Percentiles rank a stretch among this genome's conserved stretches.
phyloP scores from a whole-genome alignment of 306 rosid genomes.

The Sphenostylis stenocarpa region DNA sequence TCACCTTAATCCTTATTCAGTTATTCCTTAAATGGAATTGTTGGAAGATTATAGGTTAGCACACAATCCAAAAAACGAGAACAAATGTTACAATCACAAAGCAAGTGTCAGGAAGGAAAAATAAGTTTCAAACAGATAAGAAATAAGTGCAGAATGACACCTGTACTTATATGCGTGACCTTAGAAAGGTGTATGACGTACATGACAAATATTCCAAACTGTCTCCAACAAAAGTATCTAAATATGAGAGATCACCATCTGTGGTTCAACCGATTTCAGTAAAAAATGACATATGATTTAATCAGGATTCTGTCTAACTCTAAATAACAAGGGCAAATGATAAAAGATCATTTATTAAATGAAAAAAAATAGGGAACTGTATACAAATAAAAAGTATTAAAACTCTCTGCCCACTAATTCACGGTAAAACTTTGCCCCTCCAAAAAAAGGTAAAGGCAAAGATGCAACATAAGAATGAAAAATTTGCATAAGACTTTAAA shows the following conservation, averaged over 20 bases:
- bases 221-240: conserved; percentile 82
- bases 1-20: not conserved
- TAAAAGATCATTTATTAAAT: conserved; percentile 10
- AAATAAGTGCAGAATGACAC: conserved; percentile 87
- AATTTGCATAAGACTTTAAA: not conserved
- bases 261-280: conserved; percentile 63
- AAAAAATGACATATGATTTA: conserved; percentile 42
- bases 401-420: not conserved
- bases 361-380: not conserved
- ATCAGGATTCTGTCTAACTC: conserved; percentile 45
- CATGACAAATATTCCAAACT: conserved; percentile 86
- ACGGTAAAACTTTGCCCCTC: conserved; percentile 8
- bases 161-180: conserved; percentile 84
- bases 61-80: conserved; percentile 35
- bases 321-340: conserved; percentile 27
- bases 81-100: conserved; percentile 34
- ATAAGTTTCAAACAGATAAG: conserved; percentile 53
- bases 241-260: conserved; percentile 72
- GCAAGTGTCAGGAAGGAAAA: conserved; percentile 39
- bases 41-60: not conserved
- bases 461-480: conserved; percentile 4
- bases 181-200: conserved; percentile 76
- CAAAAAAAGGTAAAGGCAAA: not conserved
- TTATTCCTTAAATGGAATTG: not conserved
- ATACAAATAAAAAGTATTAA: not conserved